Percentiles rank a stretch among this genome's conserved stretches.
These are phyloP conservation scores for Aureobasidium mangrovei DNA, from an alignment of 2,329 filamentous ascomycete species.

Conservation along the genomic window DNA sequence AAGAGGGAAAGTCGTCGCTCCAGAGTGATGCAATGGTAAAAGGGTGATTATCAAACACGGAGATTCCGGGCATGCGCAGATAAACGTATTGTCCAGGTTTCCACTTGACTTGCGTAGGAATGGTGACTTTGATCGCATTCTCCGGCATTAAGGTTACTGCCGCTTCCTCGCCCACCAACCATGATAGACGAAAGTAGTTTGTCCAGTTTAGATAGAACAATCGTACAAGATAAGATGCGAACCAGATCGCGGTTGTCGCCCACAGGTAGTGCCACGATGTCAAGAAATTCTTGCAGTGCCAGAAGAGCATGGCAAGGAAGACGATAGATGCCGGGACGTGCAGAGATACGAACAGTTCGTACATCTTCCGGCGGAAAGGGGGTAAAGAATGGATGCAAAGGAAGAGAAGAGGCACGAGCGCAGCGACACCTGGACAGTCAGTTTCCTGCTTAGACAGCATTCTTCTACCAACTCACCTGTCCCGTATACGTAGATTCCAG, in stretches of 20 bases:
- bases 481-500: slow-evolving; percentile 68
- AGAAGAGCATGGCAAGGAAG: slow-evolving; percentile 81
- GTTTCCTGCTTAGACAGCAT: slow-evolving; percentile 17
- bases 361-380: slow-evolving; percentile 64
- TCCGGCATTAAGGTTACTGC: slow-evolving; percentile 83
- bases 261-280: slow-evolving; percentile 85
- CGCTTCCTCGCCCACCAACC: slow-evolving; percentile 83
- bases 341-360: slow-evolving; percentile 75
- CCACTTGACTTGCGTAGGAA: slow-evolving; percentile 89
- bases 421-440: slow-evolving; percentile 44
- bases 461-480: slow-evolving; percentile 47
- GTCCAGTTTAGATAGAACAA: slow-evolving; percentile 86
- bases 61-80: slow-evolving; percentile 86
- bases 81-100: slow-evolving; percentile 92
- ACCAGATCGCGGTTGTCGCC: slow-evolving; percentile 71
- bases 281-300: slow-evolving; percentile 91
- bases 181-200: slow-evolving; percentile 68
- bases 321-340: slow-evolving; percentile 75
- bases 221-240: slow-evolving; percentile 62
- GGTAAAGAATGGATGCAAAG: slow-evolving; percentile 80
- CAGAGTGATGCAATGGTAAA: slow-evolving; percentile 92
- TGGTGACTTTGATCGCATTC: slow-evolving; percentile 90
- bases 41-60: slow-evolving; percentile 83
- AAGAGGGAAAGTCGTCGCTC: slow-evolving; percentile 85
- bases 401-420: slow-evolving; percentile 70